These are phyloP conservation scores for Daldinia loculata DNA, from an alignment of 495 filamentous ascomycete species.

Conservation along the genomic window DNA sequence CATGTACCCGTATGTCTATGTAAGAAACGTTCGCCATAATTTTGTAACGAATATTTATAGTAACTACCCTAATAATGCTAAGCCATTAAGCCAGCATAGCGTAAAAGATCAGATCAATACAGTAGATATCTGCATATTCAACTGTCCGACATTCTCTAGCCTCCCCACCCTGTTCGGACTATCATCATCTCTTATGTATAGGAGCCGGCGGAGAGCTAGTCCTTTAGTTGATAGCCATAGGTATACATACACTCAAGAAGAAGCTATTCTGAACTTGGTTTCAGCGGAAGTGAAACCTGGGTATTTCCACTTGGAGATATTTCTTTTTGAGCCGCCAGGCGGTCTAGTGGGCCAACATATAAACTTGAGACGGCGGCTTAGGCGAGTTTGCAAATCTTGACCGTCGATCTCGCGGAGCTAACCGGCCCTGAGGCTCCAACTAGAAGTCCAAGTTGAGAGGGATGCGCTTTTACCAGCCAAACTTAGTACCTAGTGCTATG, in stretches of 20 bases:
- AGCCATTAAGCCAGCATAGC: conserved; percentile 11
- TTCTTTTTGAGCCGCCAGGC: conserved; percentile 35
- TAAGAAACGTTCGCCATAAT: conserved; percentile 14
- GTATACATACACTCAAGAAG: background rate
- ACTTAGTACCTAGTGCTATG: conserved; percentile 27
- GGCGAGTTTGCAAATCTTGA: conserved; percentile 37
- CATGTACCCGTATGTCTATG: background rate
- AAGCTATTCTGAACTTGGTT: conserved; percentile 29
- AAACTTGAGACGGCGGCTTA: conserved; percentile 43
- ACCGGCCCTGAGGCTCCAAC: conserved; percentile 38
- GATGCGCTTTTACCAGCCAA: conserved; percentile 28
- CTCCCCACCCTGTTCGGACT: background rate
- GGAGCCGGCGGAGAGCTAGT: background rate
- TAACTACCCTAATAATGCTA: conserved; percentile 30
- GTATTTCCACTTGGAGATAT: conserved; percentile 29
- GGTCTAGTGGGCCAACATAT: conserved; percentile 29
- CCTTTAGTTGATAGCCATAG: background rate
- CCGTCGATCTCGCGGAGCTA: conserved; percentile 41
- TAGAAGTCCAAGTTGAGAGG: conserved; percentile 33
- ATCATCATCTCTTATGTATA: background rate
- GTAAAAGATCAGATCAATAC: conserved; percentile 1
- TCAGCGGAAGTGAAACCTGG: conserved; percentile 19
- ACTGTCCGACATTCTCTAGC: background rate
- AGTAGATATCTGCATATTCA: conserved; percentile 2
- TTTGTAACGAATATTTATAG: conserved; percentile 36